These are phyloP conservation scores for Tricholoma sp. DNA, from an alignment of 768 basidiomycete genomes.

Conservation along the genomic window DNA sequence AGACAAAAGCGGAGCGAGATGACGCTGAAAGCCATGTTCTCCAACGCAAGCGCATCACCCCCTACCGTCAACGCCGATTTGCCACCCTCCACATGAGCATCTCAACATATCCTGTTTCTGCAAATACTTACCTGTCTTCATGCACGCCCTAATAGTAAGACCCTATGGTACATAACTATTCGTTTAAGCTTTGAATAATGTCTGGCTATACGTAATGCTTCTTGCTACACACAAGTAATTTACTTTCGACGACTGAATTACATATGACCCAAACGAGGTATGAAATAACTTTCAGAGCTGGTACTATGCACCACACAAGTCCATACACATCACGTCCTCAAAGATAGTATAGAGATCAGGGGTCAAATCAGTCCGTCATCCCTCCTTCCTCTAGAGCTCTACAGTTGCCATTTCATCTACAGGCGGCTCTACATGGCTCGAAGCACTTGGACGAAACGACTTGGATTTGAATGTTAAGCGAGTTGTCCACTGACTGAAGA, in stretches of 20 bases:
- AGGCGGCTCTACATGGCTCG: constrained; percentile 3
- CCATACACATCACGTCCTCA: neutral
- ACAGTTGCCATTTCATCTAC: neutral
- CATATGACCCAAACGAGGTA: neutral
- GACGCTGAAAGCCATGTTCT: constrained; percentile 89
- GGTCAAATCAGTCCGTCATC: neutral
- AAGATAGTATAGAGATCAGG: neutral
- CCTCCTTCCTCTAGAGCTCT: neutral
- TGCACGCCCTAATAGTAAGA: no score
- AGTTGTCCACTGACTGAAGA: constrained; percentile 12
- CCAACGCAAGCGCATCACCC: constrained; percentile 5
- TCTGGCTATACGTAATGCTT: neutral
- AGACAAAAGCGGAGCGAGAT: constrained; percentile 80
- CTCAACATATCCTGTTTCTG: neutral
- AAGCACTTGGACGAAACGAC: constrained; percentile 15
- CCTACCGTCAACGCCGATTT: constrained; percentile 9
- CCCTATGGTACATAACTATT: neutral
- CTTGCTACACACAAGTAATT: neutral
- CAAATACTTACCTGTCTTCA: neutral
- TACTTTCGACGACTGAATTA: no score
- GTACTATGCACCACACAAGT: neutral
- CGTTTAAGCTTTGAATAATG: neutral
- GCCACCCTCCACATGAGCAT: constrained; percentile 5
- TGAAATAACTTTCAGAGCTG: neutral
- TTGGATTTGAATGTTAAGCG: constrained; percentile 21